phyloP scores from a whole-genome alignment of 352 stramenopile genomes.

The Globisporangium orthogonon region DNA sequence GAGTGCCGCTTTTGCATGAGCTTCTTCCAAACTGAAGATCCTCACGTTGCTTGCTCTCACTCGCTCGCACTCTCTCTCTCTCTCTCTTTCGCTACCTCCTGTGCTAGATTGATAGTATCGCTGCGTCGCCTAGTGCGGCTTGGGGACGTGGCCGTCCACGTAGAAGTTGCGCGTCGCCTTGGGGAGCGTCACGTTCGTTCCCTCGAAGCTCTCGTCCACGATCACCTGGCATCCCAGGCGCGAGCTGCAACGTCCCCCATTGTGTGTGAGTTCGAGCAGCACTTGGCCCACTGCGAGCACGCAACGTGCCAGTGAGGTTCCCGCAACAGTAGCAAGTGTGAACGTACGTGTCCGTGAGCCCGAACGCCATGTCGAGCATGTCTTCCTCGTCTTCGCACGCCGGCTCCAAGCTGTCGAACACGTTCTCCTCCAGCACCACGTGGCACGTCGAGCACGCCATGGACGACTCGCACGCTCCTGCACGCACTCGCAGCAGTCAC shows the following conservation, averaged over 20 bases:
- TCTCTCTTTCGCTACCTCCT: not conserved
- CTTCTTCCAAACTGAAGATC: too few species aligned
- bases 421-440: constrained; percentile 90
- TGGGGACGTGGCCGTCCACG: constrained; percentile 96
- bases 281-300: too few species aligned
- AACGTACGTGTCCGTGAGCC: constrained; percentile 90
- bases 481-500: constrained; percentile 26
- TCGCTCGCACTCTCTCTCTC: too few species aligned
- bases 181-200: constrained; percentile 89
- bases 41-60: too few species aligned
- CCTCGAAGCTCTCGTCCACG: constrained; percentile 89
- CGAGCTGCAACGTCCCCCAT: constrained; percentile 31
- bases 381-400: constrained; percentile 97
- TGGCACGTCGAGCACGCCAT: constrained; percentile 99
- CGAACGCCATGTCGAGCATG: constrained; percentile 99
- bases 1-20: too few species aligned
- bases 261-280: not conserved
- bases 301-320: not conserved
- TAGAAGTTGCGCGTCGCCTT: constrained; percentile 98
- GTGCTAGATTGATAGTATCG: not conserved
- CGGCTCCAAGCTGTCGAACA: constrained; percentile 91
- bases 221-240: constrained; percentile 90
- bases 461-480: constrained; percentile 89
- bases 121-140: constrained; percentile 83
- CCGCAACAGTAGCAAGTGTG: not conserved